phyloP scores from a whole-genome alignment of 306 rosid genomes.

The Lathyrus tuberosus region DNA sequence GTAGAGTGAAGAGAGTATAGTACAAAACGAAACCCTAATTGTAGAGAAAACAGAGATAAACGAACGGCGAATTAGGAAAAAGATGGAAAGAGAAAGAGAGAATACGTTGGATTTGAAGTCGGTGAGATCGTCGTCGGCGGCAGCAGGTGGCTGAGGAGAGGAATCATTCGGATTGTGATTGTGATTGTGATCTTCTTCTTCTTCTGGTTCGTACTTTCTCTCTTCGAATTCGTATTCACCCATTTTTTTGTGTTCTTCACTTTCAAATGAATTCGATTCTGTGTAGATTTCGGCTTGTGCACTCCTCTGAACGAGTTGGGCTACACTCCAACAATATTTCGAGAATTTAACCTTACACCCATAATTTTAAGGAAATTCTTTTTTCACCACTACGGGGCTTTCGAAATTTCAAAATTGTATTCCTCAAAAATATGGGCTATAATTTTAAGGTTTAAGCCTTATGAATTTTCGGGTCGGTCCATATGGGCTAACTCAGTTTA shows the following conservation, averaged over 20 bases:
- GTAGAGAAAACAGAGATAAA: neutral
- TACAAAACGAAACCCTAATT: constrained; percentile 41
- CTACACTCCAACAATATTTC: too few relatives aligned
- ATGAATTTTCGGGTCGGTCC: too few relatives aligned
- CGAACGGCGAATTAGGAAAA: neutral
- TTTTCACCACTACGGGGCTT: too few relatives aligned
- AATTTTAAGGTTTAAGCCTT: too few relatives aligned
- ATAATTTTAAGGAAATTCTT: too few relatives aligned
- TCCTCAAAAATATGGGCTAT: too few relatives aligned
- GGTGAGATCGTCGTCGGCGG: constrained; percentile 56
- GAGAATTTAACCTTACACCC: too few relatives aligned
- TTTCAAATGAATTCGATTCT: neutral
- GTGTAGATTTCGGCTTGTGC: neutral
- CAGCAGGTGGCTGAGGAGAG: constrained; percentile 67
- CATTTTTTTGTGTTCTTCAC: constrained; percentile 44
- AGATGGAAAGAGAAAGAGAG: neutral
- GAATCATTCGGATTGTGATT: constrained; percentile 32
- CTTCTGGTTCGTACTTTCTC: constrained; percentile 71
- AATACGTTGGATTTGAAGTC: constrained; percentile 80
- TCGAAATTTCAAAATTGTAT: too few relatives aligned
- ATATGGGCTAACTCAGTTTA: too few relatives aligned
- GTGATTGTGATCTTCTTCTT: constrained; percentile 48
- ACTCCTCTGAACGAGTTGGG: too few relatives aligned
- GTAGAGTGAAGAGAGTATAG: neutral
- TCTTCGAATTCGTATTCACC: constrained; percentile 67